These are phyloP conservation scores for Colletotrichum karsti DNA, from an alignment of 2,329 filamentous ascomycete genomes.

Conservation along the genomic window DNA sequence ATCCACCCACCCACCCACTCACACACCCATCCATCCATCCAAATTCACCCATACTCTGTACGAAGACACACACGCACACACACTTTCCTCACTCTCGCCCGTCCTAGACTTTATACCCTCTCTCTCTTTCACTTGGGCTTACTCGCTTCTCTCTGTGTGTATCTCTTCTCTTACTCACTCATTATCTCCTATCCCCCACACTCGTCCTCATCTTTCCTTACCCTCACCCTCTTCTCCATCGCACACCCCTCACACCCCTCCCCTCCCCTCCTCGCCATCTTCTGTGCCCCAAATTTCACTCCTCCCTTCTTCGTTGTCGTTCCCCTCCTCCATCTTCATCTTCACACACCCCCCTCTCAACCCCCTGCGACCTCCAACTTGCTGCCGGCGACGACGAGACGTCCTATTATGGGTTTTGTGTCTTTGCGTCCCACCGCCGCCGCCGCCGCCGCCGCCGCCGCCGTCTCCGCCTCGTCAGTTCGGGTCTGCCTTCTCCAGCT, in stretches of 20 bases:
- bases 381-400: constrained; percentile 15
- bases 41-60: not conserved
- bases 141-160: not conserved
- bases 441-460: constrained; percentile 8
- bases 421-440: constrained; percentile 22
- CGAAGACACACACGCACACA: too few relatives aligned
- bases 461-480: constrained; percentile 1
- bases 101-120: not conserved
- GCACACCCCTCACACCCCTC: not conserved
- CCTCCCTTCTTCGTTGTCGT: not conserved
- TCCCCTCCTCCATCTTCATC: not conserved
- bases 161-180: not conserved
- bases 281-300: not conserved
- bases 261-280: not conserved
- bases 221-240: not conserved
- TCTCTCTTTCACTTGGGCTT: not conserved
- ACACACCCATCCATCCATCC: not conserved
- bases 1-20: not conserved
- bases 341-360: not conserved
- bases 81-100: not conserved
- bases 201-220: not conserved
- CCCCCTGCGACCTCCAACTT: constrained; percentile 1
- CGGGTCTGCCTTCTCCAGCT: constrained; percentile 15
- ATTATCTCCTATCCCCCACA: not conserved
- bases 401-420: constrained; percentile 21